Evolutionary conservation across 208 protist genomes (phyloP).

Genomic region (Endotrypanum monterogeii): DNA sequence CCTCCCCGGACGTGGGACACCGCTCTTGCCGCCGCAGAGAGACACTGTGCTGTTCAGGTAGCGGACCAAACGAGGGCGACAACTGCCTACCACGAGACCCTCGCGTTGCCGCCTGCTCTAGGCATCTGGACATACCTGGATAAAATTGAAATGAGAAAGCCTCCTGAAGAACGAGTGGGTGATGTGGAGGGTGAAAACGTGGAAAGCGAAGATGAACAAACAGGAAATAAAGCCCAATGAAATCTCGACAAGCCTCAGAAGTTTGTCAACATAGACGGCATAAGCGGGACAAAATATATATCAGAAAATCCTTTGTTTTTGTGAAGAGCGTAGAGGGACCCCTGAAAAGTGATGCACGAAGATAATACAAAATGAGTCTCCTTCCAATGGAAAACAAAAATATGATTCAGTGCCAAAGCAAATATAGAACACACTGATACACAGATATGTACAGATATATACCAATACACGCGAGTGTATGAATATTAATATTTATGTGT

Average conservation of each 20-base stretch:
- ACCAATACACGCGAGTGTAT: neutral
- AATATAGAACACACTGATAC: neutral
- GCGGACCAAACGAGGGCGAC: neutral
- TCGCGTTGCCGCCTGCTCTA: neutral
- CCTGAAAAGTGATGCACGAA: no score
- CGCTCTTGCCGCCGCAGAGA: slow-evolving; percentile 6
- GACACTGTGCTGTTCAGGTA: neutral
- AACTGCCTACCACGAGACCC: neutral
- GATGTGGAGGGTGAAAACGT: neutral
- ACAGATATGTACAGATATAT: neutral
- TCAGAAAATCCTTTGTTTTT: no score
- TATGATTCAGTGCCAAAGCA: neutral
- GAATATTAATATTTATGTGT: neutral
- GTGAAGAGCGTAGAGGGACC: neutral
- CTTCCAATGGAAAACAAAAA: neutral
- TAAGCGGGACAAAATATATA: no score
- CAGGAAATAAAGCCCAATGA: slow-evolving; percentile 8
- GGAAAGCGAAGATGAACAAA: slow-evolving; percentile 16
- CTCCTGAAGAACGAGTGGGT: neutral
- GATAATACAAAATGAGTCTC: neutral
- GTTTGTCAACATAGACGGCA: no score
- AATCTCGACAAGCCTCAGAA: no score
- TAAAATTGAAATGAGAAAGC: neutral
- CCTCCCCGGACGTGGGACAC: slow-evolving; percentile 11
- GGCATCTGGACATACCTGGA: neutral